Evolutionary conservation across 208 protist genomes (phyloP).

Genomic region (Crithidia expoeki): DNA sequence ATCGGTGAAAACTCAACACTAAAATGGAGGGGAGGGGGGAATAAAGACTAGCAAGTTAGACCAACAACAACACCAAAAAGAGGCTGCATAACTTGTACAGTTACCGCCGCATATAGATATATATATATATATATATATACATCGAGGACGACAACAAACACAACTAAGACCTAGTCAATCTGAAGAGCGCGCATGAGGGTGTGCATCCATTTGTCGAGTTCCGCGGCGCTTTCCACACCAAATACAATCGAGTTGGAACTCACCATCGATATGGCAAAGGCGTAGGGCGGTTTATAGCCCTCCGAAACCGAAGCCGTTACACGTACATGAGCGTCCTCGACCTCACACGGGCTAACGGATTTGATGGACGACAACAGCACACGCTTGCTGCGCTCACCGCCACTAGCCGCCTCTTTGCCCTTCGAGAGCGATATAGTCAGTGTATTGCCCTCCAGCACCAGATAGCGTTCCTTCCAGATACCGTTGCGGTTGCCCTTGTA

Average conservation of each 20-base stretch:
- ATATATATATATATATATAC: too few species aligned
- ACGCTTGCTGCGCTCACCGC: constrained; percentile 69
- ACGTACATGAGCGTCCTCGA: constrained; percentile 49
- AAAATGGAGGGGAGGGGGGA: too few species aligned
- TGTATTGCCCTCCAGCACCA: constrained; percentile 54
- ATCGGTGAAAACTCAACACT: too few species aligned
- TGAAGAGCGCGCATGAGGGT: constrained; percentile 62
- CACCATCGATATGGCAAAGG: constrained; percentile 70
- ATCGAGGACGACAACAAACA: constrained; percentile 9
- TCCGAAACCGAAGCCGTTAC: constrained; percentile 19
- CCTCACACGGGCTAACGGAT: constrained; percentile 59
- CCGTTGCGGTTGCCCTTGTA: constrained; percentile 78
- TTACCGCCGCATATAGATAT: too few species aligned
- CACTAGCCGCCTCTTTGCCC: constrained; percentile 58
- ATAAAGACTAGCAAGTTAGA: too few species aligned
- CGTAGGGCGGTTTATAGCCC: constrained; percentile 49
- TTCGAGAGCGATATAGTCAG: constrained; percentile 79
- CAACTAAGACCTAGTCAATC: constrained; percentile 55
- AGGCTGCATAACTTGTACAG: too few species aligned
- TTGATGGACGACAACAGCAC: constrained; percentile 70
- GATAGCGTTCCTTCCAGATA: constrained; percentile 87
- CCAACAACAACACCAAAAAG: too few species aligned
- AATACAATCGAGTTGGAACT: constrained; percentile 82
- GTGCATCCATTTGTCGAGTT: constrained; percentile 75
- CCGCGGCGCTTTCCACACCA: constrained; percentile 54